Percentiles rank a stretch among this genome's conserved stretches.
phyloP scores from a whole-genome alignment of 768 basidiomycete species.

The Tulasnella sp. region DNA sequence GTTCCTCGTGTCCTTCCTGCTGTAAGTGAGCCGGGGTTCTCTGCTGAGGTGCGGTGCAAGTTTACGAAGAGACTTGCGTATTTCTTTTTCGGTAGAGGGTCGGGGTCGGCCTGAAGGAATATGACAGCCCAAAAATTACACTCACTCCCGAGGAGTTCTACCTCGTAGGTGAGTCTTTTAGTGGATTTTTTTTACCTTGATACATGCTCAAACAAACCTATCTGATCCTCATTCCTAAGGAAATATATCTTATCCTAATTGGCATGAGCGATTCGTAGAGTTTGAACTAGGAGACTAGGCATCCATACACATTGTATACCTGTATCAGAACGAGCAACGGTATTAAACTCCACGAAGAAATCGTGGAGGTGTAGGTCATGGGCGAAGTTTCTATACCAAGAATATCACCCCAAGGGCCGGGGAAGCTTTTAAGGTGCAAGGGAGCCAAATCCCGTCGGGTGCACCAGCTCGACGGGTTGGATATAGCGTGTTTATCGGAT shows the following conservation, averaged over 20 bases:
- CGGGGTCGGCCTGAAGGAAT: not conserved
- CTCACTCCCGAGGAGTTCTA: not conserved
- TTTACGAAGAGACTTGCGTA: not conserved
- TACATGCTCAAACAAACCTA: not conserved
- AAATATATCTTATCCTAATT: not conserved
- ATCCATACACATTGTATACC: no score
- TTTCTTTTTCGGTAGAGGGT: not conserved
- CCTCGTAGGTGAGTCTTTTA: not conserved
- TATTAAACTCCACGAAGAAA: no score
- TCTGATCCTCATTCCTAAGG: not conserved
- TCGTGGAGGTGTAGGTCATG: no score
- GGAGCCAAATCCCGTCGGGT: no score
- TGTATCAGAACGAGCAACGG: no score
- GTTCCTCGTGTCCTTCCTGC: not conserved
- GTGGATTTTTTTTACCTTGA: not conserved
- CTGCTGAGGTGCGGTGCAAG: no score
- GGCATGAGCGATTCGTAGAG: constrained; percentile 8
- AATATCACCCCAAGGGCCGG: no score
- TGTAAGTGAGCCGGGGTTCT: not conserved
- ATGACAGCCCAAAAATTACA: not conserved
- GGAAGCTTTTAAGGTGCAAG: no score
- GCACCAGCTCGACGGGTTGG: no score
- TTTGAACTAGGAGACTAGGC: not conserved
- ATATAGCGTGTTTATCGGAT: no score
- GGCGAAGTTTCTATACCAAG: no score